Conservation (phyloP, 2,329 filamentous ascomycete genomes). For the Cyanodermella asteris region DNA sequence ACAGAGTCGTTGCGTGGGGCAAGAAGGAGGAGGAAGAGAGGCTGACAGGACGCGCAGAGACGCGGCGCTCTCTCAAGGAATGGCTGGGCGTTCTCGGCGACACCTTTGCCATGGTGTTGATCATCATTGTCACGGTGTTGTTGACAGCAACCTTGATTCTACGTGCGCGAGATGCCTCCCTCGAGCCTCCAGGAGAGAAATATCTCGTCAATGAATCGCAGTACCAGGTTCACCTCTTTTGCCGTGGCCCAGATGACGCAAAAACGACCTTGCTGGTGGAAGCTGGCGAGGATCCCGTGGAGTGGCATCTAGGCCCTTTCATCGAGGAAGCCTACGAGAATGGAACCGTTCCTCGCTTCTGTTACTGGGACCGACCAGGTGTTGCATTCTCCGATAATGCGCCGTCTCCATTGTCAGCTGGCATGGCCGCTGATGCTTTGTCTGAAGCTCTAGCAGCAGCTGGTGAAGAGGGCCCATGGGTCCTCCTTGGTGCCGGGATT, state of each 20-base stretch:
- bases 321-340: slow-evolving; percentile 55
- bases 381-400: slow-evolving; percentile 78
- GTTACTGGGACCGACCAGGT: slow-evolving; percentile 86
- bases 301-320: slow-evolving; percentile 59
- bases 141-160: slow-evolving; percentile 63
- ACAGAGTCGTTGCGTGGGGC: slow-evolving; percentile 71
- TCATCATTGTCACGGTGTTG: slow-evolving; percentile 47
- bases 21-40: slow-evolving; percentile 85
- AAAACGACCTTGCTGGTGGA: slow-evolving; percentile 67
- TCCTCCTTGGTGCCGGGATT: slow-evolving; percentile 67
- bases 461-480: slow-evolving; percentile 72
- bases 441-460: slow-evolving; percentile 64
- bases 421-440: slow-evolving; percentile 75
- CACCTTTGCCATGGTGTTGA: slow-evolving; percentile 46
- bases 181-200: slow-evolving; percentile 49
- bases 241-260: slow-evolving; percentile 41
- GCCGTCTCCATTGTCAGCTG: slow-evolving; percentile 77
- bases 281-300: slow-evolving; percentile 58
- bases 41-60: slow-evolving; percentile 72
- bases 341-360: slow-evolving; percentile 70
- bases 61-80: slow-evolving; percentile 56
- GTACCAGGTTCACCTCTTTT: slow-evolving; percentile 73
- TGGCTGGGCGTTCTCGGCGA: slow-evolving; percentile 65
- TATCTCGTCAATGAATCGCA: slow-evolving; percentile 67
- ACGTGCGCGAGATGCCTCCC: slow-evolving; percentile 54